Percentiles rank a stretch among this genome's conserved stretches.
Conservation (phyloP, 2,329 filamentous ascomycete species). For the Emergomyces orientalis region DNA sequence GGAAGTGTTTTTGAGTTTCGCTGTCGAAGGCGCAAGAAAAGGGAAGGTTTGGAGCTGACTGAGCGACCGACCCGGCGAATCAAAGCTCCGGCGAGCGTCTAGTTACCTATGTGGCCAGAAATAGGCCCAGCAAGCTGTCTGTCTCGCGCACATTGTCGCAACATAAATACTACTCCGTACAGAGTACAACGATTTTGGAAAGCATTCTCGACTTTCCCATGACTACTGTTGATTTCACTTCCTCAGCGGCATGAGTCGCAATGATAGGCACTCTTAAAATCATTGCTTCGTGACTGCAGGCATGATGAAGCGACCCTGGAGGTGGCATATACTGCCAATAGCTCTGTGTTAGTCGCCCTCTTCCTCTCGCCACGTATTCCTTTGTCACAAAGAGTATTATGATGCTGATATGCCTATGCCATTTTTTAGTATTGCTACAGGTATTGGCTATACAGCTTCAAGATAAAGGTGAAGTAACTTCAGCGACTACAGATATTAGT, state of each 20-base stretch:
- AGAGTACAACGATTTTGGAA: background rate
- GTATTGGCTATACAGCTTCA: conserved; percentile 10
- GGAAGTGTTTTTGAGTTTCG: no score
- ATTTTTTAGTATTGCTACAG: conserved; percentile 10
- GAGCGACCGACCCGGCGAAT: conserved; percentile 1
- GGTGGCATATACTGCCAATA: conserved; percentile 14
- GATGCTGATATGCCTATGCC: background rate
- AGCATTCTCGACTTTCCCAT: background rate
- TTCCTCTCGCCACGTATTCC: background rate
- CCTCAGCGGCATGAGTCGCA: conserved; percentile 1
- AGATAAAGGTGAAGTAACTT: background rate
- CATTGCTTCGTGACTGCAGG: conserved; percentile 6
- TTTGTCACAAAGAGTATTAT: background rate
- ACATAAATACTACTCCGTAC: background rate
- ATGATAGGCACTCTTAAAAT: conserved; percentile 6
- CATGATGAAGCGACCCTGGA: conserved; percentile 15
- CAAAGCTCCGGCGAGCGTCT: background rate
- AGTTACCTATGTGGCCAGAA: conserved; percentile 6
- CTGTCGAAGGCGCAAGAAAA: no score
- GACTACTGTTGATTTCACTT: background rate
- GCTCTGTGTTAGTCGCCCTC: conserved; percentile 12
- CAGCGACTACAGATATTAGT: conserved; percentile 4
- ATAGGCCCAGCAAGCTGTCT: background rate
- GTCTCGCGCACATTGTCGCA: no score
- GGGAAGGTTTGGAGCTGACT: background rate